Base-by-base conservation (phyloP, 2,329 filamentous ascomycete species). In the Verticillium tricorpus region DNA sequence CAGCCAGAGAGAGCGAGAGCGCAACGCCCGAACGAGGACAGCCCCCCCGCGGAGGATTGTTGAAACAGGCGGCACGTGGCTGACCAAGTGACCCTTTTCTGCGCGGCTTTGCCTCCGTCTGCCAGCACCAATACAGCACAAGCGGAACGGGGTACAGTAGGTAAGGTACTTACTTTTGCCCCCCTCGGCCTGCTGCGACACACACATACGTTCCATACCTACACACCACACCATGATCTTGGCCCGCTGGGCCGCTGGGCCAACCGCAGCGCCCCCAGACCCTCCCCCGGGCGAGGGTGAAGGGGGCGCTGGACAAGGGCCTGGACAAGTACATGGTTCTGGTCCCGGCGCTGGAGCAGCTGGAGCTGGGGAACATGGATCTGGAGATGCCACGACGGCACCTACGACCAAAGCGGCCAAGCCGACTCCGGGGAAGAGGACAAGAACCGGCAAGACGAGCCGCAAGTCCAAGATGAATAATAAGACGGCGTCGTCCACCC, bases 171-270 rank as follows among this genome's bases (percentile, higher is more conserved):
- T 28, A 28, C 28, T 28, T 28, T 28, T 25, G 25, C 25, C 25
- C 28, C 28, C 28, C 28, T 28, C 28, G 3, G 28, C n/a, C 19
- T 14, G 50, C 19, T 55, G 19, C 50, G 14, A 50, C 34, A 35
- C 34, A 35, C 40, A 50, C 40, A 25, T n/a, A n/a, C n/a, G n/a
- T n/a, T n/a, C n/a, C 28, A 28, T 5, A 28, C 28, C 28, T 14
- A 35, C 34, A 35, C 45, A 50, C 45, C 28, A 28, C 28, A 28
- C 28, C 45, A 66, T 65, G 64, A 63, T 65, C 59, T 60, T 65
- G 61, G 64, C 64, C 63, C 64, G 63, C 59, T 66, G 61, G 64
- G 63, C 63, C 61, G 61, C 61, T 63, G 64, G 64, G 59, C 64
- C 64, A 59, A 66, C 61, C 12, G 62, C 62, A 60, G 61, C 64